phyloP scores from a whole-genome alignment of 2,329 filamentous ascomycete genomes.

The Fusarium transvaalense region DNA sequence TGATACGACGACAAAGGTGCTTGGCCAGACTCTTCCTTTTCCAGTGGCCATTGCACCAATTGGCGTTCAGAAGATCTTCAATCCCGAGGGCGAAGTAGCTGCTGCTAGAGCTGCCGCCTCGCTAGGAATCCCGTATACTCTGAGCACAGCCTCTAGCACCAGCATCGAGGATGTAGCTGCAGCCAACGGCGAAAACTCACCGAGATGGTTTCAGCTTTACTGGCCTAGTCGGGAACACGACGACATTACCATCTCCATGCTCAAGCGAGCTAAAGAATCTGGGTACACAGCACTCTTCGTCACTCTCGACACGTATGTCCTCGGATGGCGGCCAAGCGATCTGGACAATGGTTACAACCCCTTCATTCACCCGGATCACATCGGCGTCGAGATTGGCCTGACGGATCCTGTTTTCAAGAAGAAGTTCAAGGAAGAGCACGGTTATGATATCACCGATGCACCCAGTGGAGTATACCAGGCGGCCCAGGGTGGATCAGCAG shows the following conservation, averaged over 20 bases:
- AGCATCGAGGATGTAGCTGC: constrained; percentile 34
- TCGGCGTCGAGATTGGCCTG: constrained; percentile 31
- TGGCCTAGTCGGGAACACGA: constrained; percentile 32
- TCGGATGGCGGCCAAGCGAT: constrained; percentile 22
- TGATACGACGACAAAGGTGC: constrained; percentile 16
- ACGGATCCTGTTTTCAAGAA: constrained; percentile 35
- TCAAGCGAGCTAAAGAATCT: constrained; percentile 14
- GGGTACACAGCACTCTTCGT: constrained; percentile 19
- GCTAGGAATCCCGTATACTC: constrained; percentile 5
- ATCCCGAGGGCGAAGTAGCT: constrained; percentile 18
- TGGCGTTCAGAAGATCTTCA: constrained; percentile 33
- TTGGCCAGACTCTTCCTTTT: constrained; percentile 24
- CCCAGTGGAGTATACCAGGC: constrained; percentile 28
- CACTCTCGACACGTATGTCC: constrained; percentile 19
- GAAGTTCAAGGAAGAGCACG: constrained; percentile 26
- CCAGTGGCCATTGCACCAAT: constrained; percentile 26
- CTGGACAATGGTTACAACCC: constrained; percentile 36
- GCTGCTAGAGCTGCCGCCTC: constrained; percentile 15
- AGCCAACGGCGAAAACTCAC: constrained; percentile 6
- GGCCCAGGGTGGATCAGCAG: constrained; percentile 23
- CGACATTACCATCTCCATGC: constrained; percentile 27
- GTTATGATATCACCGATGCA: constrained; percentile 21
- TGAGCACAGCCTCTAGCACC: constrained; percentile 30
- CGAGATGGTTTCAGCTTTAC: constrained; percentile 33
- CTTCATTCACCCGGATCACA: constrained; percentile 35